These are phyloP conservation scores for Verticillium alfalfae DNA, from an alignment of 2,329 filamentous ascomycete species.

Conservation along the genomic window DNA sequence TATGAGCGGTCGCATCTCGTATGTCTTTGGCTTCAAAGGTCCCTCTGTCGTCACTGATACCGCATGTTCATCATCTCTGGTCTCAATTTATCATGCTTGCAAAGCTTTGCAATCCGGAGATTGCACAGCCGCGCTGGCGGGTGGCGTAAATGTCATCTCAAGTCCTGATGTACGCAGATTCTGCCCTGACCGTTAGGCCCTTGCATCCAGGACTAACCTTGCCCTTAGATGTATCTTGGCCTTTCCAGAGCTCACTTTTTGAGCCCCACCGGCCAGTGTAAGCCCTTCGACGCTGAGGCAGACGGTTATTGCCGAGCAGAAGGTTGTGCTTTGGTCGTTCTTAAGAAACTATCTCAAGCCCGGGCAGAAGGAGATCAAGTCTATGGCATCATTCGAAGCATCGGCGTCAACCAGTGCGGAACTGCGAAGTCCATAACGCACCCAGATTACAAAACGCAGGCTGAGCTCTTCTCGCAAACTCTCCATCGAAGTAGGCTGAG, in stretches of 20 bases:
- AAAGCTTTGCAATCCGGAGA: conserved; percentile 21
- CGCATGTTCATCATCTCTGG: conserved; percentile 28
- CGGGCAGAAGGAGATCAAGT: conserved; percentile 39
- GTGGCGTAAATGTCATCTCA: conserved; percentile 30
- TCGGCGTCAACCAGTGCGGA: conserved; percentile 34
- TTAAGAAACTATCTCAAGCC: conserved; percentile 42
- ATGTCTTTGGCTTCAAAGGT: conserved; percentile 29
- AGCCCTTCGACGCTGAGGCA: conserved; percentile 22
- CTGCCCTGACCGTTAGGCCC: no score
- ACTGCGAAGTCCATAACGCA: conserved; percentile 21
- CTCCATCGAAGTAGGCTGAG: conserved; percentile 24
- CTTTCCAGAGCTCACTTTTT: conserved; percentile 17
- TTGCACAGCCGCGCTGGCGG: conserved; percentile 25
- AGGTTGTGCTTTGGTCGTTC: conserved; percentile 33
- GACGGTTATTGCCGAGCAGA: conserved; percentile 49
- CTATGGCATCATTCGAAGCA: conserved; percentile 30
- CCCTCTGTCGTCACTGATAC: conserved; percentile 26
- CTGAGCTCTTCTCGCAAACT: conserved; percentile 41
- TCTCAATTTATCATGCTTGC: conserved; percentile 27
- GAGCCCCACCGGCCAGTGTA: conserved; percentile 22
- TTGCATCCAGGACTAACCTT: no score
- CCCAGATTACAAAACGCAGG: conserved; percentile 11
- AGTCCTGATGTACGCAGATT: not conserved
- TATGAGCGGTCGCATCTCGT: conserved; percentile 22
- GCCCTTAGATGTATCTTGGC: conserved; percentile 10